A percentile compares a stretch with the other conserved stretches of the same genome.
phyloP scores from a whole-genome alignment of 192 early-diverging fungal species.

The Coemansia sp. region DNA sequence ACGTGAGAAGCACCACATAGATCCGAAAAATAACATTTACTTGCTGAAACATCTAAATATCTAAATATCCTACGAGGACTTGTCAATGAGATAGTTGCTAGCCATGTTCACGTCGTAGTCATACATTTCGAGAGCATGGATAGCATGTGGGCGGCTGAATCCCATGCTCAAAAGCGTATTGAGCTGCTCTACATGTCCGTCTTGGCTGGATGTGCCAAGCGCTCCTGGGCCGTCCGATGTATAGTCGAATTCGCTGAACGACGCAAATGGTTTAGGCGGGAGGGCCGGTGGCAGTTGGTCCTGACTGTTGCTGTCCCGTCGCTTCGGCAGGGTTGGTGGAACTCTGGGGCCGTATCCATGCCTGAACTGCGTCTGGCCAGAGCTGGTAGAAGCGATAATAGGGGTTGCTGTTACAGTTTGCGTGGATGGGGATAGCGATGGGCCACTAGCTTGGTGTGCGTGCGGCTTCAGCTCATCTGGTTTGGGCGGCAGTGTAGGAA shows the following conservation, averaged over 20 bases:
- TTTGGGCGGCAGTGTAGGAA: conserved; percentile 42
- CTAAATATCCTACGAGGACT: conserved; percentile 14
- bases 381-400: not conserved
- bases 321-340: conserved; percentile 19
- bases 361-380: not conserved
- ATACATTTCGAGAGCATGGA: conserved; percentile 65
- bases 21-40: not conserved
- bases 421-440: not conserved
- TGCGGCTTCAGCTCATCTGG: conserved; percentile 39
- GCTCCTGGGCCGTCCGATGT: conserved; percentile 26
- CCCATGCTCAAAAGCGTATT: conserved; percentile 68
- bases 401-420: not conserved
- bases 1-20: not conserved
- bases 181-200: conserved; percentile 52
- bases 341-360: conserved; percentile 3
- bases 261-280: conserved; percentile 47
- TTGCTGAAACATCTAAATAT: not conserved
- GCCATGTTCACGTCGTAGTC: conserved; percentile 74
- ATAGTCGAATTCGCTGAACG: conserved; percentile 53
- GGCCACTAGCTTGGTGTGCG: conserved; percentile 1
- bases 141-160: conserved; percentile 65
- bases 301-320: conserved; percentile 12
- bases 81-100: conserved; percentile 73
- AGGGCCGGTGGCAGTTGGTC: conserved; percentile 30
- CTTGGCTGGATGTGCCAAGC: conserved; percentile 9